A percentile compares a stretch with the other conserved stretches of the same genome.
Evolutionary conservation across 2,329 filamentous ascomycete species (phyloP).

Genomic region (Pestalotiopsis sp.): DNA sequence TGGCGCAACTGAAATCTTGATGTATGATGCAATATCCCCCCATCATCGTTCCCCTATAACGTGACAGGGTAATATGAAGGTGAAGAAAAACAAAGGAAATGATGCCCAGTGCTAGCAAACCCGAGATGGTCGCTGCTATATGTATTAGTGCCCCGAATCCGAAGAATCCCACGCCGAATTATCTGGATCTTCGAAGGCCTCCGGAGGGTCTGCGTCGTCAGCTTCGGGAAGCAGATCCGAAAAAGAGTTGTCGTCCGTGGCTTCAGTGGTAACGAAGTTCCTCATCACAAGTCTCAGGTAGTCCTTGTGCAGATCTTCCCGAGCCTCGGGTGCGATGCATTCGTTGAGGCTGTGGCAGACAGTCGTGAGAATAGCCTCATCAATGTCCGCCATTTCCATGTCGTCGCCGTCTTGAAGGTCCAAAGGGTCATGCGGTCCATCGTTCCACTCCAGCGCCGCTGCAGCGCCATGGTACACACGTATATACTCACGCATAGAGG

Average conservation of each 20-base stretch:
- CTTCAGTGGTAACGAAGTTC: no score
- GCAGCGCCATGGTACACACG: background rate
- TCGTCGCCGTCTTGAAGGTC: no score
- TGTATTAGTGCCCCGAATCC: background rate
- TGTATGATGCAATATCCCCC: no score
- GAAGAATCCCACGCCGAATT: no score
- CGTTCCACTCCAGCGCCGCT: background rate
- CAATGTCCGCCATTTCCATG: constrained; percentile 8
- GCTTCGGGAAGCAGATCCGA: constrained; percentile 19
- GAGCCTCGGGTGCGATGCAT: no score
- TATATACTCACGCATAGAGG: background rate
- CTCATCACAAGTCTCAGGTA: no score
- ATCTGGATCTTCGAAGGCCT: constrained; percentile 23
- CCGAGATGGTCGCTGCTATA: background rate
- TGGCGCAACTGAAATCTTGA: no score
- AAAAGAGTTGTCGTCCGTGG: constrained; percentile 8
- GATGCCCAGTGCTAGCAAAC: background rate
- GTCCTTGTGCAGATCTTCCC: no score
- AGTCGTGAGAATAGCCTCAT: constrained; percentile 20
- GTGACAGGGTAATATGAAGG: background rate
- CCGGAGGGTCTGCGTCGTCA: constrained; percentile 27
- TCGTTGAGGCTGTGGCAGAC: constrained; percentile 20
- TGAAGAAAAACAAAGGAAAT: background rate
- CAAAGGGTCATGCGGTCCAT: background rate
- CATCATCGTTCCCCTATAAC: no score